Evolutionary conservation across 495 filamentous ascomycete genomes (phyloP).

Genomic region (Tuber calosporum): DNA sequence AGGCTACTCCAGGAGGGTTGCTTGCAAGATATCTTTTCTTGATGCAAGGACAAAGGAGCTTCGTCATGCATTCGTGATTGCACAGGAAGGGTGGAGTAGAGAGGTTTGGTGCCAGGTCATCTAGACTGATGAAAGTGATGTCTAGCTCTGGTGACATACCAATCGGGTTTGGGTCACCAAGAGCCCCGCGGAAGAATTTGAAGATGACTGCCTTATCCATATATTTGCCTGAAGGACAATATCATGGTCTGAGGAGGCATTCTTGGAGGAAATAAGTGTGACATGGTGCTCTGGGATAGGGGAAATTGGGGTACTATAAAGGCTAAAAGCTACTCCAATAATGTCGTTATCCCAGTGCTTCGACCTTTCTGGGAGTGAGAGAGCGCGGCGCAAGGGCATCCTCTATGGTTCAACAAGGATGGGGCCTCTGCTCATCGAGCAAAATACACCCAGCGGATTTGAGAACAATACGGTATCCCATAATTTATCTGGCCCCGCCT

Average conservation of each 20-base stretch:
- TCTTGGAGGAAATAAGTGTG: background rate
- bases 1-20: background rate
- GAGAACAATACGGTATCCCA: slow-evolving; percentile 6
- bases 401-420: slow-evolving; percentile 16
- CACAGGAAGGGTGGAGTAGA: slow-evolving; percentile 7
- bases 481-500: background rate
- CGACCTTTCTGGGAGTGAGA: slow-evolving; percentile 9
- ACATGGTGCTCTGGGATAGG: slow-evolving; percentile 12
- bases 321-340: slow-evolving; percentile 2
- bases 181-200: background rate
- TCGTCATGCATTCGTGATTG: slow-evolving; percentile 1
- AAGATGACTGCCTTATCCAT: slow-evolving; percentile 6
- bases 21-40: background rate
- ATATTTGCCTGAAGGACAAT: slow-evolving; percentile 10
- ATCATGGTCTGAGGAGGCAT: slow-evolving; percentile 13
- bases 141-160: background rate
- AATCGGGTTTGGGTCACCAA: slow-evolving; percentile 5
- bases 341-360: slow-evolving; percentile 4
- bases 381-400: background rate
- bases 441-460: background rate
- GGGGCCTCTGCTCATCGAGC: slow-evolving; percentile 9
- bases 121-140: slow-evolving; percentile 11
- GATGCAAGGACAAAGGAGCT: background rate
- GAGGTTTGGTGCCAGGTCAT: slow-evolving; percentile 18
- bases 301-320: slow-evolving; percentile 18